A percentile compares a stretch with the other conserved stretches of the same genome.
phyloP scores from a whole-genome alignment of 169 alveolate species.

The Perkinsus marinus region DNA sequence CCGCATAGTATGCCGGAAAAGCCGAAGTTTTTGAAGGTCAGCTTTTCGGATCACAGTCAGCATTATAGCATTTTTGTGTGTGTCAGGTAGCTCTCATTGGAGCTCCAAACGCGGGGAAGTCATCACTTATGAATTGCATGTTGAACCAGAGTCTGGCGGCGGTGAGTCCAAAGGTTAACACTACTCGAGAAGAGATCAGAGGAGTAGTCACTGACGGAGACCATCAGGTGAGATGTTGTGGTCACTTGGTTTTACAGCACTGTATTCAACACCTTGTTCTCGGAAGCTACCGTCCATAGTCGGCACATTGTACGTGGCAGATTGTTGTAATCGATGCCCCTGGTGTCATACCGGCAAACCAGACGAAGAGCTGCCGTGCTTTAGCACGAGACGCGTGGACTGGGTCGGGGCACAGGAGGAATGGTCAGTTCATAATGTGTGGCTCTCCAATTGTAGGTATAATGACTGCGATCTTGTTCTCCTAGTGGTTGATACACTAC shows the following conservation, averaged over 20 bases:
- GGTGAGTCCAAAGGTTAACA: constrained; percentile 55
- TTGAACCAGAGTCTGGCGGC: constrained; percentile 46
- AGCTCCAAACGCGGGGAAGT: constrained; percentile 56
- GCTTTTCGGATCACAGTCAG: neutral
- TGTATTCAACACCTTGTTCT: too few species aligned
- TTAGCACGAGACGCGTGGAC: constrained; percentile 50
- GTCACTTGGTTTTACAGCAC: too few species aligned
- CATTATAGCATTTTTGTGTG: neutral
- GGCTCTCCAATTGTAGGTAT: neutral
- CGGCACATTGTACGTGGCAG: constrained; percentile 40
- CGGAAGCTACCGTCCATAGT: constrained; percentile 19
- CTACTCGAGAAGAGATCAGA: constrained; percentile 28
- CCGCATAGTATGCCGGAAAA: neutral
- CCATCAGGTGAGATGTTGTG: neutral
- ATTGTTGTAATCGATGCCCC: constrained; percentile 49
- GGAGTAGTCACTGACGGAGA: neutral
- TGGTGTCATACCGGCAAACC: constrained; percentile 51
- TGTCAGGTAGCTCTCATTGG: constrained; percentile 35
- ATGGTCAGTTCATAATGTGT: neutral
- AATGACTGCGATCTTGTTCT: constrained; percentile 47
- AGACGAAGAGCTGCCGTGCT: constrained; percentile 40
- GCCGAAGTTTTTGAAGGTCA: neutral
- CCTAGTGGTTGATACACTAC: constrained; percentile 43
- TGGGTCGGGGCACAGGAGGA: constrained; percentile 17
- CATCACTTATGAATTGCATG: constrained; percentile 46